These are phyloP conservation scores for Magnolia kwangsiensis DNA, from an alignment of 164 flowering plant species.

Conservation along the genomic window DNA sequence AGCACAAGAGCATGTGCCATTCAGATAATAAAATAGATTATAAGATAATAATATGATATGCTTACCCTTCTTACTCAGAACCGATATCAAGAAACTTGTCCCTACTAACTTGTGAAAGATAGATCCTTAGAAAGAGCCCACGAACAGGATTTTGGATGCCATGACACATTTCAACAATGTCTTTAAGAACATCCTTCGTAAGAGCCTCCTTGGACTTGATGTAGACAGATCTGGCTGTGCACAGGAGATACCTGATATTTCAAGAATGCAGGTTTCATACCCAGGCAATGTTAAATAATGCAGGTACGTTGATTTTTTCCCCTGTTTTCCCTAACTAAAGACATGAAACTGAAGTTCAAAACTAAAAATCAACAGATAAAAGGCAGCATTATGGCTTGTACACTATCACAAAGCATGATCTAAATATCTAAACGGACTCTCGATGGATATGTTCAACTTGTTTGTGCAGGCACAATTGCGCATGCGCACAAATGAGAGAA, in stretches of 20 bases:
- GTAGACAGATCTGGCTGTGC: slow-evolving; percentile 98
- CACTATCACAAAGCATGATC: not conserved
- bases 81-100: slow-evolving; percentile 96
- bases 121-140: slow-evolving; percentile 92
- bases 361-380: too few species aligned
- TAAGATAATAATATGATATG: not conserved
- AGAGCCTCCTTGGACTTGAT: slow-evolving; percentile 97
- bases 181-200: slow-evolving; percentile 92
- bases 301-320: not conserved
- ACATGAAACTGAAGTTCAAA: too few species aligned
- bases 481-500: not conserved
- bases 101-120: slow-evolving; percentile 89
- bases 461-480: not conserved
- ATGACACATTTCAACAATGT: slow-evolving; percentile 98
- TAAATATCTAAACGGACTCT: not conserved
- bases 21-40: not conserved
- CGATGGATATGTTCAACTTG: not conserved
- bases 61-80: slow-evolving; percentile 98
- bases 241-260: slow-evolving; percentile 82
- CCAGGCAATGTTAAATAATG: not conserved
- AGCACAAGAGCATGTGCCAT: not conserved
- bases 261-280: slow-evolving; percentile 7
- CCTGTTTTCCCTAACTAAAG: too few species aligned
- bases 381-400: not conserved
- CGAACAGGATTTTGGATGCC: slow-evolving; percentile 98